Evolutionary conservation across 2,329 filamentous ascomycete species (phyloP).

Genomic region (Eurotiales sp.): DNA sequence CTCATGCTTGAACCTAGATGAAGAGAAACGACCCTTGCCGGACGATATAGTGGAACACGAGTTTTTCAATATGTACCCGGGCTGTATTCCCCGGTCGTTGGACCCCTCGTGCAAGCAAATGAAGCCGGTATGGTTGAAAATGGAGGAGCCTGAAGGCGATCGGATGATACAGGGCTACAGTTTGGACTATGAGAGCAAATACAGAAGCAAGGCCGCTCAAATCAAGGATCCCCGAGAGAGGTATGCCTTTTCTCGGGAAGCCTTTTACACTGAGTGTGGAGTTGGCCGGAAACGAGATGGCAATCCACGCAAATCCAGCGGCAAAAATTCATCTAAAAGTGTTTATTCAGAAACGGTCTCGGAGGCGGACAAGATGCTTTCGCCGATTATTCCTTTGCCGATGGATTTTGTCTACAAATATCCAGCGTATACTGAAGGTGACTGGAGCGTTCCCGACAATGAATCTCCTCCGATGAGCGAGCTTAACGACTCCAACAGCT

Average conservation of each 20-base stretch:
- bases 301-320: slow-evolving; percentile 38
- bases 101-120: slow-evolving; percentile 37
- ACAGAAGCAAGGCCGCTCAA: slow-evolving; percentile 32
- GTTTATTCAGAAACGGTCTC: slow-evolving; percentile 44
- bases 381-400: slow-evolving; percentile 44
- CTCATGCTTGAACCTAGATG: slow-evolving; percentile 45
- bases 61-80: slow-evolving; percentile 49
- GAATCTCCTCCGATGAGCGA: slow-evolving; percentile 12
- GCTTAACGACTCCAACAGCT: slow-evolving; percentile 23
- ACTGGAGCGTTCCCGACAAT: slow-evolving; percentile 35
- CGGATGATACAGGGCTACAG: slow-evolving; percentile 41
- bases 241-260: slow-evolving; percentile 37
- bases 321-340: slow-evolving; percentile 44
- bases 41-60: slow-evolving; percentile 49
- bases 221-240: slow-evolving; percentile 34
- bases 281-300: slow-evolving; percentile 43
- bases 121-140: slow-evolving; percentile 42
- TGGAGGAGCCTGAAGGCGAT: slow-evolving; percentile 45
- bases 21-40: slow-evolving; percentile 47
- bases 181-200: slow-evolving; percentile 39
- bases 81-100: slow-evolving; percentile 44
- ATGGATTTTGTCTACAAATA: slow-evolving; percentile 45
- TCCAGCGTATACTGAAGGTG: slow-evolving; percentile 36
- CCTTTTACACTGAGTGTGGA: slow-evolving; percentile 44
- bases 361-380: slow-evolving; percentile 44